Percentiles rank a stretch among this genome's conserved stretches.
phyloP scores from a whole-genome alignment of 1,284 basidiomycete genomes.

The Leccinum variabile region DNA sequence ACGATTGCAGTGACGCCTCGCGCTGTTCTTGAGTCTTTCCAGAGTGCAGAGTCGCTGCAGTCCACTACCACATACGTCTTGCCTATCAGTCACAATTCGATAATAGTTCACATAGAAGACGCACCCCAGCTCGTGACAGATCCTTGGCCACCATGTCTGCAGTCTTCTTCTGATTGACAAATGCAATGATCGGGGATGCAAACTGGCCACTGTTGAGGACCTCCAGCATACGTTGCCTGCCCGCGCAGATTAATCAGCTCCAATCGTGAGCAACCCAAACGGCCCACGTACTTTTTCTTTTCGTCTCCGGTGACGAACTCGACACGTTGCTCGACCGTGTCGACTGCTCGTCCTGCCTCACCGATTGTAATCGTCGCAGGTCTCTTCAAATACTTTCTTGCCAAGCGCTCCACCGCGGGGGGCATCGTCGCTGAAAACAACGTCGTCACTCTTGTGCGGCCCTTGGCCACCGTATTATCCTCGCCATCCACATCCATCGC shows the following conservation, averaged over 20 bases:
- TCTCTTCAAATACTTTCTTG: slow-evolving; percentile 89
- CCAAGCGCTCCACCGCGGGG: slow-evolving; percentile 89
- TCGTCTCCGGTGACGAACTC: slow-evolving; percentile 94
- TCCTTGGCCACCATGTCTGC: slow-evolving; percentile 96
- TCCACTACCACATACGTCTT: slow-evolving; percentile 58
- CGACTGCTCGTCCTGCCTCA: slow-evolving; percentile 95
- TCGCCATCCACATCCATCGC: slow-evolving; percentile 62
- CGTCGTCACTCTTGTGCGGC: slow-evolving; percentile 84
- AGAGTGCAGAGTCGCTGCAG: slow-evolving; percentile 87
- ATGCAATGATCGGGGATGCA: slow-evolving; percentile 93
- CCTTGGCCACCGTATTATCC: slow-evolving; percentile 55
- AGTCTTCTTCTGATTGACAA: slow-evolving; percentile 99
- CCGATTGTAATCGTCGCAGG: slow-evolving; percentile 97
- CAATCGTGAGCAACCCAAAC: background rate
- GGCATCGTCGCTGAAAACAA: slow-evolving; percentile 99
- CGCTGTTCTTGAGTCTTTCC: slow-evolving; percentile 98
- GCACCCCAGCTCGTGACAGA: slow-evolving; percentile 78
- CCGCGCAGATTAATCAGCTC: slow-evolving; percentile 12
- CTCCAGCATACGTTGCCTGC: slow-evolving; percentile 79
- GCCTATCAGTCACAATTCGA: slow-evolving; percentile 14
- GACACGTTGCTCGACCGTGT: slow-evolving; percentile 95
- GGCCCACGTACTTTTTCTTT: slow-evolving; percentile 75
- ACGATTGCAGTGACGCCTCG: slow-evolving; percentile 84
- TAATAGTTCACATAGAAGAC: slow-evolving; percentile 28
- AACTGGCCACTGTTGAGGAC: slow-evolving; percentile 86